phyloP scores from a whole-genome alignment of 306 rosid species.

The Inga oerstediana region DNA sequence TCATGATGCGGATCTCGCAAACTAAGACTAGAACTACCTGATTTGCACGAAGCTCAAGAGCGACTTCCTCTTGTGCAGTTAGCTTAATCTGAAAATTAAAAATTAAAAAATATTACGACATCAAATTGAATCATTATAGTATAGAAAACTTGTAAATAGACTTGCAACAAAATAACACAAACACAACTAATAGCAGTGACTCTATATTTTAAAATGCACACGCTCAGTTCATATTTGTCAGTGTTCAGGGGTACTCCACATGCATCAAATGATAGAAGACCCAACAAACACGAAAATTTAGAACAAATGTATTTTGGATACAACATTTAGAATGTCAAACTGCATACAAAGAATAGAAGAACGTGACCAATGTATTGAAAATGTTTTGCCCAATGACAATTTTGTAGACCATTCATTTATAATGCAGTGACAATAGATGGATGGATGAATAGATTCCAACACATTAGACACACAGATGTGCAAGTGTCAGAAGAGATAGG shows the following conservation, averaged over 20 bases:
- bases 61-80: constrained; percentile 99
- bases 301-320: not conserved
- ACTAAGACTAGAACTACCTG: constrained; percentile 58
- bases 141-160: not conserved
- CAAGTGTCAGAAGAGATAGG: not conserved
- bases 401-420: not conserved
- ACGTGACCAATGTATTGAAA: not conserved
- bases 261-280: not conserved
- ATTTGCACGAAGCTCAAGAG: constrained; percentile 95
- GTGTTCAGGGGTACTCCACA: not conserved
- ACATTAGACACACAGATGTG: not conserved
- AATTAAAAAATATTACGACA: constrained; percentile 18
- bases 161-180: not conserved
- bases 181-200: not conserved
- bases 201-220: not conserved
- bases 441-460: not conserved
- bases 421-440: not conserved
- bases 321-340: not conserved
- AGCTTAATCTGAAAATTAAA: constrained; percentile 77
- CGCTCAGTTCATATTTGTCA: not conserved
- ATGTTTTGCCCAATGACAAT: not conserved
- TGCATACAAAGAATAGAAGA: not conserved
- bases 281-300: not conserved
- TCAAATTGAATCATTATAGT: not conserved
- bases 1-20: constrained; percentile 12